Percentiles rank a stretch among this genome's conserved stretches.
These are phyloP conservation scores for Panaeolus cyanescens DNA, from an alignment of 768 basidiomycete genomes.

Conservation along the genomic window DNA sequence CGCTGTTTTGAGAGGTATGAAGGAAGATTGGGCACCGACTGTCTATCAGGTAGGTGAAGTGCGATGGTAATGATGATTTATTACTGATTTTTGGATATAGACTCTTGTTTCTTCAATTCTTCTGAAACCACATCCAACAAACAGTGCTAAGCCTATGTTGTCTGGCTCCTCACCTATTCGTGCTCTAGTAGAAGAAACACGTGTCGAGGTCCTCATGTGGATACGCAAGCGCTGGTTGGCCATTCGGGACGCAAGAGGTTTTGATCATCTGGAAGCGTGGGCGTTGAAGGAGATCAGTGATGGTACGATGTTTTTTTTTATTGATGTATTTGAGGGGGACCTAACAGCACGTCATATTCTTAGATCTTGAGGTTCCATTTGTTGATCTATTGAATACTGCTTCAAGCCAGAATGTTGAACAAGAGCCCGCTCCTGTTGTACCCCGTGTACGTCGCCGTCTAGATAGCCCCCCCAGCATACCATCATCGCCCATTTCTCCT, in stretches of 20 bases:
- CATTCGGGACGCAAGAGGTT: conserved; percentile 76
- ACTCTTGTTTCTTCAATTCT: conserved; percentile 74
- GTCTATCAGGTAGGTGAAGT: conserved; percentile 70
- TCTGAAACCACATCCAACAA: conserved; percentile 64
- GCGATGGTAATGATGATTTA: background rate
- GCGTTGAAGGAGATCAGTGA: conserved; percentile 85
- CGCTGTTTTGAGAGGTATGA: conserved; percentile 60
- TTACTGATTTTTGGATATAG: conserved; percentile 32
- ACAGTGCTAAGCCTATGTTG: conserved; percentile 61
- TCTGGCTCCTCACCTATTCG: conserved; percentile 71
- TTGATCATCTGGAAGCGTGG: conserved; percentile 82
- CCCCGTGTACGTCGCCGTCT: too few species aligned
- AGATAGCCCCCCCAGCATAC: too few species aligned
- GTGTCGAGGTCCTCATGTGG: conserved; percentile 67
- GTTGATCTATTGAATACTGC: too few species aligned
- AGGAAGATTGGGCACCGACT: conserved; percentile 60
- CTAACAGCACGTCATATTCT: too few species aligned
- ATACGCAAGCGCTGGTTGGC: conserved; percentile 78
- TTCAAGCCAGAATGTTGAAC: too few species aligned
- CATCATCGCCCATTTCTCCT: too few species aligned
- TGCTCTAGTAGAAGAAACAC: conserved; percentile 71
- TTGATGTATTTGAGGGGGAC: too few species aligned
- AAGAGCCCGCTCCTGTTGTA: too few species aligned
- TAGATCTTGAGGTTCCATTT: too few species aligned
- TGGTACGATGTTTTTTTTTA: conserved; percentile 29